Evolutionary conservation across 2,329 filamentous ascomycete species (phyloP).

Genomic region (Aureobasidium leucospermi): DNA sequence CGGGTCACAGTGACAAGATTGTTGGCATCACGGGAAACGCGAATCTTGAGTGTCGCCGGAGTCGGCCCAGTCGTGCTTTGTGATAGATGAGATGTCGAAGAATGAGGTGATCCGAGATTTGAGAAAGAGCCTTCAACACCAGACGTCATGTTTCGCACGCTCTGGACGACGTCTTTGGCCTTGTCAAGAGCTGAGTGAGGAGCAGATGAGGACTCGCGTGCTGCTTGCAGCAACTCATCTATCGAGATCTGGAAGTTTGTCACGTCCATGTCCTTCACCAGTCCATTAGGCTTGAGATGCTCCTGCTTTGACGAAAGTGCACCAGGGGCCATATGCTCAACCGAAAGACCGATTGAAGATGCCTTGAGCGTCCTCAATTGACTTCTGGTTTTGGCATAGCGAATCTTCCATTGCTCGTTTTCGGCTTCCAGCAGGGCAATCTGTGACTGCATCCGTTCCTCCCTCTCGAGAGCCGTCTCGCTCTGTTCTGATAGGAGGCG

Average conservation of each 20-base stretch:
- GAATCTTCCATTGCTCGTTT: slow-evolving; percentile 80
- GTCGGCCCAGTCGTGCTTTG: slow-evolving; percentile 26
- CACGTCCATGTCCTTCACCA: slow-evolving; percentile 85
- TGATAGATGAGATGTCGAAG: slow-evolving; percentile 15
- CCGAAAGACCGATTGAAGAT: slow-evolving; percentile 69
- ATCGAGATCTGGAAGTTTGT: slow-evolving; percentile 93
- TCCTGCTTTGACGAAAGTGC: slow-evolving; percentile 43
- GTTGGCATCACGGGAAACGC: slow-evolving; percentile 88
- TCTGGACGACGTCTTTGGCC: slow-evolving; percentile 79
- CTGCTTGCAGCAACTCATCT: slow-evolving; percentile 76
- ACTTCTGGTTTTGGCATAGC: slow-evolving; percentile 81
- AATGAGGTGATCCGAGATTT: slow-evolving; percentile 26
- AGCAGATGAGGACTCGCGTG: slow-evolving; percentile 65
- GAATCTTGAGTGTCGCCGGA: slow-evolving; percentile 55
- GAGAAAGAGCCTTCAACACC: slow-evolving; percentile 55
- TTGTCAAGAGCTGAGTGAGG: slow-evolving; percentile 60
- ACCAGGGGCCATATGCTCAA: slow-evolving; percentile 26
- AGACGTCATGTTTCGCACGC: slow-evolving; percentile 75
- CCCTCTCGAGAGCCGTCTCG: slow-evolving; percentile 69
- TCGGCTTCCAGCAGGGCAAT: slow-evolving; percentile 74
- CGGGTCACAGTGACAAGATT: slow-evolving; percentile 91
- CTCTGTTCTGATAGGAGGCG: slow-evolving; percentile 74
- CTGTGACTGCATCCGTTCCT: slow-evolving; percentile 68
- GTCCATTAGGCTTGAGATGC: slow-evolving; percentile 40
- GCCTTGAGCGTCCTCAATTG: slow-evolving; percentile 75